Conservation (phyloP, 139 green algal species). For the Cymbomonas tetramitiformis region DNA sequence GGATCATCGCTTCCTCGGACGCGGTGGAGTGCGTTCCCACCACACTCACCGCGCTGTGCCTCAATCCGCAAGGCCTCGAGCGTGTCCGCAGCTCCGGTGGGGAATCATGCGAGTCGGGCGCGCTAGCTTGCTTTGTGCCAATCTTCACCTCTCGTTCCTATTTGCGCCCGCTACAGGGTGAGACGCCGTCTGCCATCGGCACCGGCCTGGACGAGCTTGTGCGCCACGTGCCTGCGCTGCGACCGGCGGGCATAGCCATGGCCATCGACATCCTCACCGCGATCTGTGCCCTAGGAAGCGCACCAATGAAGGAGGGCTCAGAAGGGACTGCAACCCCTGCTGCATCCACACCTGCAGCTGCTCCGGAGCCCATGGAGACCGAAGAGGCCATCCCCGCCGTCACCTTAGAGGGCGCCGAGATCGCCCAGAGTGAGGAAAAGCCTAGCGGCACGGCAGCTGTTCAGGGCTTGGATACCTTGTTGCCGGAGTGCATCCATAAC, state of each 20-base stretch:
- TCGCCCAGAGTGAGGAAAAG: constrained; percentile 1
- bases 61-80: constrained; percentile 59
- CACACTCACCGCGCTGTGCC: constrained; percentile 69
- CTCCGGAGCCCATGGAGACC: constrained; percentile 12
- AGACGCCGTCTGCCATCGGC: constrained; percentile 60
- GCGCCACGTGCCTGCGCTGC: constrained; percentile 57
- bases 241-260: constrained; percentile 42
- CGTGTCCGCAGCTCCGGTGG: constrained; percentile 48
- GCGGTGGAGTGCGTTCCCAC: constrained; percentile 57
- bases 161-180: constrained; percentile 38
- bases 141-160: constrained; percentile 60
- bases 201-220: constrained; percentile 77
- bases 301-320: not conserved
- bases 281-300: constrained; percentile 35
- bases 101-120: too few species aligned
- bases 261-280: constrained; percentile 48
- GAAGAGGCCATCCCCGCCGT: constrained; percentile 4
- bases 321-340: not conserved
- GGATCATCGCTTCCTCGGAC: constrained; percentile 38
- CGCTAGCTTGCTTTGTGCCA: constrained; percentile 48
- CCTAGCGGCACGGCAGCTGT: not conserved
- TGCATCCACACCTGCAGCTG: not conserved
- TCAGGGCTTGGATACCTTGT: constrained; percentile 21
- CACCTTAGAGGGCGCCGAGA: not conserved
- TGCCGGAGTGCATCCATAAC: constrained; percentile 56